Evolutionary conservation across 768 basidiomycete species (phyloP), one percentile per base, ranked within the genome.

Genomic region (Kwoniella dendrophila): DNA sequence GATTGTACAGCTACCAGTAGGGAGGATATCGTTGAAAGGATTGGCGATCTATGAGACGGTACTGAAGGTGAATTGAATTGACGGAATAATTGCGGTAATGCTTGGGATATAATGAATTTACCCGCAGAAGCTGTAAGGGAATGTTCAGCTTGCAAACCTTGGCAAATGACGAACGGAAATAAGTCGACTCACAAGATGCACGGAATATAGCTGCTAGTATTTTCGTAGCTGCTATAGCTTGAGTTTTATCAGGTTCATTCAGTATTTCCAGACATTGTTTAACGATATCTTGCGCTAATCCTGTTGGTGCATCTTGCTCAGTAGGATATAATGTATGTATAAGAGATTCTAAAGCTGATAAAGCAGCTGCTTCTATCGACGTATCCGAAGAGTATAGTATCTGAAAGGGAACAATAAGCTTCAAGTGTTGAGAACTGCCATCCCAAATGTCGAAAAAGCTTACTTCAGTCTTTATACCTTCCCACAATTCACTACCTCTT

Each of bases 321-420:
- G 67, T 59, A 4, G 83, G 78, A 75, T 90, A 88, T 10, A 96
- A 85, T 0, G 89, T 89, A 53, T 82, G 80, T 43, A 95, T 82
- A n/a, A 99, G 83, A 4, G 83, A 82, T 69, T 88, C 87, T 1
- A 87, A 83, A 0, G 92, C 83, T 30, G 83, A 83, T 29, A 96
- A 81, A 0, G 94, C 90, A 53, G 85, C 84, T 34, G 82, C 82
- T 73, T 95, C 91, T 6, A 89, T 90, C 32, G 84, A 79, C 5
- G 80, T 53, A 74, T 98, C 94, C 1, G 87, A 88, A 0, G 95
- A 90, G 82, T 97, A 92, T 78, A 97, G 90, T 34, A 98, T 89
- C 92, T 98, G 66, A 1, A 4, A 40, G 3, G 5, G 53, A 26
- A 54, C n/a, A 49, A 8, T 22, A n/a, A 29, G 44, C 30, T 26